Conservation (phyloP, 345 rosid genomes). For the Camelina sativa region DNA sequence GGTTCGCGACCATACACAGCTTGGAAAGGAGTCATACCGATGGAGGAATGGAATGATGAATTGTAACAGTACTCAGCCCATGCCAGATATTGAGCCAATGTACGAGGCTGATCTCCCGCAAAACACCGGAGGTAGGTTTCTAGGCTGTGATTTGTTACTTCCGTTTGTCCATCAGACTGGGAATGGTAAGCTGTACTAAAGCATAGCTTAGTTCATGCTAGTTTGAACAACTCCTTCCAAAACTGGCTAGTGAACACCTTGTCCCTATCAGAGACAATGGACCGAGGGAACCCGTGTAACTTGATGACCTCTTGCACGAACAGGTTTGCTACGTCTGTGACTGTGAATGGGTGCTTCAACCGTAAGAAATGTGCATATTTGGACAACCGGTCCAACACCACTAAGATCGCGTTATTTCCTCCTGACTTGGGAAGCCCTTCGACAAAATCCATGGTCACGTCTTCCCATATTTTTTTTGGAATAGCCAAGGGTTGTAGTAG, state of each 20-base stretch:
- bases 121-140: neutral
- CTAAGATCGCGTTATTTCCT: neutral
- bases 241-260: neutral
- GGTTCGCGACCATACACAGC: neutral
- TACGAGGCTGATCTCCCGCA: rapidly evolving
- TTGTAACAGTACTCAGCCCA: neutral
- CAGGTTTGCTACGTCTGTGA: rapidly evolving
- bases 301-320: neutral
- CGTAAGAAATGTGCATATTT: neutral
- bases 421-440: conserved; percentile 45
- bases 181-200: neutral
- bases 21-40: rapidly evolving
- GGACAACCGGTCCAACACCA: neutral
- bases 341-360: neutral
- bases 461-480: neutral
- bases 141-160: rapidly evolving
- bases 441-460: neutral
- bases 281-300: conserved; percentile 1
- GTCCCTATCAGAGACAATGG: neutral
- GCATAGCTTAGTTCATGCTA: rapidly evolving
- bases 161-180: neutral
- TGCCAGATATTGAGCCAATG: rapidly evolving
- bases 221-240: neutral
- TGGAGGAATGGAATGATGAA: rapidly evolving
- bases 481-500: rapidly evolving